These are phyloP conservation scores for Sphaerulina populicola DNA, from an alignment of 2,329 filamentous ascomycete genomes.

Conservation along the genomic window DNA sequence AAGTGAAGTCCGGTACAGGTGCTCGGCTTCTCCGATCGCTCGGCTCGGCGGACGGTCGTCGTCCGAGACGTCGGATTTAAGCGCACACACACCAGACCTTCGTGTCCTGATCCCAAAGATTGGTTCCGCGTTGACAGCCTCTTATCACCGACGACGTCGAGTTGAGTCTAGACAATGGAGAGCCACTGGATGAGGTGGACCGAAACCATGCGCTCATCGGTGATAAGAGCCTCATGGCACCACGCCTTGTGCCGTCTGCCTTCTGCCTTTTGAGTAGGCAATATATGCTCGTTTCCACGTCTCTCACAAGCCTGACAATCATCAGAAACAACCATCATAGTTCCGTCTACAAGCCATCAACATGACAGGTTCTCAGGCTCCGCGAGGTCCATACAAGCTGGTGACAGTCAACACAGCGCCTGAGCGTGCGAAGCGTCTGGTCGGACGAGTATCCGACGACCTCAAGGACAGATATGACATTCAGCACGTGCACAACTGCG, in stretches of 20 bases:
- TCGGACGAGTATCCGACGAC: constrained; percentile 53
- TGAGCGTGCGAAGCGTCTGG: constrained; percentile 54
- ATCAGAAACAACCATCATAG: not conserved
- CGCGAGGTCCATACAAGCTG: constrained; percentile 51
- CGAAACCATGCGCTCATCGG: not conserved
- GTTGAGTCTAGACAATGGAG: not conserved
- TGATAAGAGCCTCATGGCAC: not conserved
- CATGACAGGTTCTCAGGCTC: constrained; percentile 10
- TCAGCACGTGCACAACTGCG: constrained; percentile 53
- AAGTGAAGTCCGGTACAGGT: not conserved
- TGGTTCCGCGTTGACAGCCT: no score
- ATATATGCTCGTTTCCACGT: not conserved
- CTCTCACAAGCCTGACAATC: not conserved
- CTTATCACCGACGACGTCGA: not conserved
- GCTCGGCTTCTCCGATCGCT: constrained; percentile 9
- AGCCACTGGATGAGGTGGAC: not conserved
- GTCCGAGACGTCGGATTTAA: not conserved
- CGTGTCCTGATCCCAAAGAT: not conserved
- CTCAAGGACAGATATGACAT: constrained; percentile 58
- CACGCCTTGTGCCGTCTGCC: not conserved
- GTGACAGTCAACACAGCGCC: constrained; percentile 62
- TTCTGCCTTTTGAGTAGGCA: no score
- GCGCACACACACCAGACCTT: not conserved
- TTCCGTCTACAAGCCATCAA: not conserved
- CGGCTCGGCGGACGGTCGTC: constrained; percentile 8